Evolutionary conservation across 2,329 filamentous ascomycete genomes (phyloP).

Genomic region (Colletotrichum kahawae): DNA sequence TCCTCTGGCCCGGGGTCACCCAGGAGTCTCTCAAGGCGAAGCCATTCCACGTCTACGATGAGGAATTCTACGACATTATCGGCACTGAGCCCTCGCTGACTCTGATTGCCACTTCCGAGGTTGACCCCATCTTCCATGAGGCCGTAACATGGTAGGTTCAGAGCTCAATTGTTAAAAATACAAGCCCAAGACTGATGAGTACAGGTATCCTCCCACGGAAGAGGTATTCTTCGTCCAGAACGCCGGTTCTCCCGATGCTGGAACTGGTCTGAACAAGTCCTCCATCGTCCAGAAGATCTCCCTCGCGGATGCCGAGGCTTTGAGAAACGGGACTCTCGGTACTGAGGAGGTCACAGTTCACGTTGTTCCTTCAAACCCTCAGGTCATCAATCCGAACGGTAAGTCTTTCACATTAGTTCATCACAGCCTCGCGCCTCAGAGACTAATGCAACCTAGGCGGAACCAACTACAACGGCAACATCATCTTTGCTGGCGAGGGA

Average conservation of each 20-base stretch:
- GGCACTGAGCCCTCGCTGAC: conserved; percentile 54
- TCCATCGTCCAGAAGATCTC: conserved; percentile 56
- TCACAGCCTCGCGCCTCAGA: accelerated
- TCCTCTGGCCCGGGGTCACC: conserved; percentile 49
- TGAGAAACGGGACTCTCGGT: conserved; percentile 40
- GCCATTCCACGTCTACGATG: conserved; percentile 52
- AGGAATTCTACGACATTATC: conserved; percentile 55
- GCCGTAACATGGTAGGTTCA: conserved; percentile 52
- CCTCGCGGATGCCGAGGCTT: conserved; percentile 44
- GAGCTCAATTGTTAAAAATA: accelerated
- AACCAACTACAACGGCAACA: conserved; percentile 53
- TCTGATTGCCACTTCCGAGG: conserved; percentile 48
- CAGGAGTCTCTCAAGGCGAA: conserved; percentile 39
- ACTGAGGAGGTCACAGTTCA: conserved; percentile 45
- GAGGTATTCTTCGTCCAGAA: conserved; percentile 62
- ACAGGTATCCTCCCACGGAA: conserved; percentile 44
- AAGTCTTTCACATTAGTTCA: accelerated
- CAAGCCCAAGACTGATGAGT: not conserved
- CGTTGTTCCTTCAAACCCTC: conserved; percentile 45
- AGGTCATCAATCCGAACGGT: conserved; percentile 57
- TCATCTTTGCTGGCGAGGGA: conserved; percentile 56
- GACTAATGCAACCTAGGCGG: conserved; percentile 37
- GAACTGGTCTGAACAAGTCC: conserved; percentile 57
- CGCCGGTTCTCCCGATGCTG: conserved; percentile 49
- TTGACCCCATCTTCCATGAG: conserved; percentile 58